Evolutionary conservation across 1,284 basidiomycete genomes (phyloP), one percentile per base, ranked within the genome.

Genomic region (Athelia sp.): DNA sequence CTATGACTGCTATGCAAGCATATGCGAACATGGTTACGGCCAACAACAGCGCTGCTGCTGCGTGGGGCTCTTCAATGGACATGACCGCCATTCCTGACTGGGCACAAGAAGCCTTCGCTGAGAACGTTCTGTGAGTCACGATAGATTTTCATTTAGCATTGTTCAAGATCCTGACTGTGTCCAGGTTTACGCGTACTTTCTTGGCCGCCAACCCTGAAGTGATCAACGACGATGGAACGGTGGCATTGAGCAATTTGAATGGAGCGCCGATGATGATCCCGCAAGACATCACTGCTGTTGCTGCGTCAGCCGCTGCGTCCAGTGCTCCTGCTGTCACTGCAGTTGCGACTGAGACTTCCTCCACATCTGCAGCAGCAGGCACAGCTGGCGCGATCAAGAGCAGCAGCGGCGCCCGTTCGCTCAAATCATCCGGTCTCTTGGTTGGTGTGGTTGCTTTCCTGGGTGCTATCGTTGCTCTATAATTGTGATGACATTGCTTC

Each of bases 41-140:
- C n/a, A 69, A 69, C 62, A 79, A 73, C 61, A 51, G 64, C 40
- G 51, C 50, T 48, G 83, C 81, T 22, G 65, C 75, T n/a, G 65
- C 57, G 49, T 88, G 85, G 87, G 85, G 84, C 55, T 60, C 63
- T 46, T 77, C 69, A 71, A 77, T 86, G 45, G 78, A 86, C 64
- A 67, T 86, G 58, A 59, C 67, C 31, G 44, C 51, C 36, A 68
- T 88, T 56, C 82, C 82, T 43, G 62, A 63, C 0, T 82, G 80
- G 80, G 63, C 81, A 2, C 72, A 79, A 54, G 54, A 64, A 32
- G 58, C 62, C 47, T 59, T 79, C 47, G 76, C 75, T 18, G 71
- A 81, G 68, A 86, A 85, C 66, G 73, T 84, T 52, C 58, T 82
- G 58, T 80, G 6, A 40, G 36, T 40, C 19, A 6, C 15, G 11